Conservation (phyloP, 441 rosid genomes). For the Adansonia gregorii region DNA sequence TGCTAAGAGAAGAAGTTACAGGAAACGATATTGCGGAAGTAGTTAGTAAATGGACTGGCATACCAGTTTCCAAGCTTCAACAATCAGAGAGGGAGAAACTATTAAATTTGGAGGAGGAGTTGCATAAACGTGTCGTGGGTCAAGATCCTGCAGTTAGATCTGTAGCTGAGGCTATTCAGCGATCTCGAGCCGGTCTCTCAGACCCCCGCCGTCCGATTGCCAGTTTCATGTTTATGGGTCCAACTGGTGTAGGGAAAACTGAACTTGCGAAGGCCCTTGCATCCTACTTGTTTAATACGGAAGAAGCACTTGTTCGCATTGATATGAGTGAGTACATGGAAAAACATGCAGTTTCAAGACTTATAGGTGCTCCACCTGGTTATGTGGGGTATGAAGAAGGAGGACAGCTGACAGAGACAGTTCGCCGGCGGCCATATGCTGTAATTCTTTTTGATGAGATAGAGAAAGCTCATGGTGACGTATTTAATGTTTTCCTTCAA, state of each 20-base stretch:
- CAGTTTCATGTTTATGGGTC: constrained; percentile 99
- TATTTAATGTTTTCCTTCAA: constrained; percentile 94
- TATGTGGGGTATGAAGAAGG: constrained; percentile 98
- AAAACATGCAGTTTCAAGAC: constrained; percentile 92
- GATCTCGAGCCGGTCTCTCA: constrained; percentile 95
- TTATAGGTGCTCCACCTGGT: constrained; percentile 99
- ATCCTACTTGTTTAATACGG: constrained; percentile 86
- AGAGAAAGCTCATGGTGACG: constrained; percentile 95
- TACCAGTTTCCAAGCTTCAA: constrained; percentile 92
- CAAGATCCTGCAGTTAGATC: constrained; percentile 92
- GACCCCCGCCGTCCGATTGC: constrained; percentile 98
- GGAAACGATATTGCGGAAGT: constrained; percentile 95
- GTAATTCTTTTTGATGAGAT: constrained; percentile 98
- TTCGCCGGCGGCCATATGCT: constrained; percentile 90
- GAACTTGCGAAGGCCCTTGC: constrained; percentile 96
- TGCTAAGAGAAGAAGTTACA: constrained; percentile 94
- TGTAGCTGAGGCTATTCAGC: constrained; percentile 93
- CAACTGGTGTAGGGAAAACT: constrained; percentile 99
- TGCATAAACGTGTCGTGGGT: constrained; percentile 91
- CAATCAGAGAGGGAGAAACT: constrained; percentile 92
- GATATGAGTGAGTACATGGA: constrained; percentile 99
- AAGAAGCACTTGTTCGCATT: constrained; percentile 91
- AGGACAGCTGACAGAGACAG: constrained; percentile 92
- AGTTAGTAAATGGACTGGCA: constrained; percentile 97
- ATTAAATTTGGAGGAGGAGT: constrained; percentile 77